Evolutionary conservation across 1,139 yeast species (phyloP).

Genomic region (Torulaspora pretoriensis): DNA sequence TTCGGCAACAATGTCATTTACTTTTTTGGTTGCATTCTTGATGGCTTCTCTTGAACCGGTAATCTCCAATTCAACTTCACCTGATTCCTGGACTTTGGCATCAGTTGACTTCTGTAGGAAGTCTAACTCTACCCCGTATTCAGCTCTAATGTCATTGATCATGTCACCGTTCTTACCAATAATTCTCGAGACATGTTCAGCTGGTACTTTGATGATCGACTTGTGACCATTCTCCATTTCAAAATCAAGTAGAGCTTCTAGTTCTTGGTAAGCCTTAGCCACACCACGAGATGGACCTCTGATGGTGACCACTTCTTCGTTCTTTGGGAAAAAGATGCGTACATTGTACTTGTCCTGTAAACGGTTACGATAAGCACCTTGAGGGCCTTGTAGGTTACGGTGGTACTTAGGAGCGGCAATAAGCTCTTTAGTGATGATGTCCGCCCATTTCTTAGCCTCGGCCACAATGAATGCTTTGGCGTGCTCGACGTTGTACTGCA

Average conservation of each 20-base stretch:
- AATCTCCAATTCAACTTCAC: constrained; percentile 57
- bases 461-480: constrained; percentile 58
- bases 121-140: constrained; percentile 70
- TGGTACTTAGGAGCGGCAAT: constrained; percentile 75
- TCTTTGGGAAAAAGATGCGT: constrained; percentile 67
- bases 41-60: constrained; percentile 81
- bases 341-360: constrained; percentile 88
- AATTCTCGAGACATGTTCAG: constrained; percentile 69
- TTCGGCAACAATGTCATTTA: constrained; percentile 61
- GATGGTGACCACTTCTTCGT: constrained; percentile 64
- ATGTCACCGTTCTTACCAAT: constrained; percentile 88
- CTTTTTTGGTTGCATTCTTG: constrained; percentile 62
- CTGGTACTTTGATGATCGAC: constrained; percentile 60
- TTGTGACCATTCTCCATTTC: constrained; percentile 84
- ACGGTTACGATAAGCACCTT: constrained; percentile 77
- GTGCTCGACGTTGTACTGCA: constrained; percentile 73
- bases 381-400: constrained; percentile 78
- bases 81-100: constrained; percentile 40
- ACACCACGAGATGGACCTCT: constrained; percentile 93
- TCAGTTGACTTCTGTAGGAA: constrained; percentile 48
- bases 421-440: constrained; percentile 63
- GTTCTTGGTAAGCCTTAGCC: constrained; percentile 78
- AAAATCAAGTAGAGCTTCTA: constrained; percentile 75
- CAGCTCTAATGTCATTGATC: constrained; percentile 78
- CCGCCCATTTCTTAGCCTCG: constrained; percentile 75